A percentile compares a stretch with the other conserved stretches of the same genome.
Conservation (phyloP, 2,329 filamentous ascomycete species). For the Aspergillus fijiensis region DNA sequence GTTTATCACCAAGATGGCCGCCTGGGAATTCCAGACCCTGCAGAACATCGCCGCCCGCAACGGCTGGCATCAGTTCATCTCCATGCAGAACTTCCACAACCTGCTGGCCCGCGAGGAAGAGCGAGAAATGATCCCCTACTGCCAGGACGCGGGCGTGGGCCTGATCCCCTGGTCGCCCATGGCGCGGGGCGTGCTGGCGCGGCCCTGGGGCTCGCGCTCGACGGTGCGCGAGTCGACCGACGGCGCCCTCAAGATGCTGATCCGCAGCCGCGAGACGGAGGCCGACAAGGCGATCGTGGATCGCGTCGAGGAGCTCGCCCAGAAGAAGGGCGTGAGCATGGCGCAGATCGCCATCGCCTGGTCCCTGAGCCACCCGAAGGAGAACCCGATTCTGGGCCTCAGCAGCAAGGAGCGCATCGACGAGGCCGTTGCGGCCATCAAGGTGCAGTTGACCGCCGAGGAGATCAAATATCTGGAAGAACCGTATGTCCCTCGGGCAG, state of each 20-base stretch:
- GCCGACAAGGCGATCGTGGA: constrained; percentile 54
- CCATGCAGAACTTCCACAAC: constrained; percentile 55
- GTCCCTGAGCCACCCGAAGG: constrained; percentile 54
- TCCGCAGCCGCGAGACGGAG: constrained; percentile 46
- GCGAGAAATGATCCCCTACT: constrained; percentile 41
- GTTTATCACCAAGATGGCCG: constrained; percentile 42
- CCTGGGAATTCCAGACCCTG: constrained; percentile 53
- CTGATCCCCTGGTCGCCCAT: constrained; percentile 66
- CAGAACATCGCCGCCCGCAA: constrained; percentile 50
- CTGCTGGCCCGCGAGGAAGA: constrained; percentile 47
- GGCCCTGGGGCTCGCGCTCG: constrained; percentile 59
- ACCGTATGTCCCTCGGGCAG: constrained; percentile 56
- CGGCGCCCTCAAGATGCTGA: constrained; percentile 41
- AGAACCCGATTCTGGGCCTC: constrained; percentile 63
- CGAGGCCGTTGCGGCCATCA: constrained; percentile 54
- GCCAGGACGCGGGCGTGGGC: constrained; percentile 55
- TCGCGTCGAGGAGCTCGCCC: constrained; percentile 59
- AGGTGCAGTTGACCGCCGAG: constrained; percentile 54
- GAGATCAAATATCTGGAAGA: constrained; percentile 64
- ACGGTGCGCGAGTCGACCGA: constrained; percentile 57
- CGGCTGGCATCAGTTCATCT: constrained; percentile 52
- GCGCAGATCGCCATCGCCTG: constrained; percentile 65
- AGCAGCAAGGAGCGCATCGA: constrained; percentile 60
- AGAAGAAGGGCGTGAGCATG: constrained; percentile 60
- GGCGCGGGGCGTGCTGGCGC: constrained; percentile 58